phyloP scores from a whole-genome alignment of 805 yeast species.

The Starmerella potacharoeniae region DNA sequence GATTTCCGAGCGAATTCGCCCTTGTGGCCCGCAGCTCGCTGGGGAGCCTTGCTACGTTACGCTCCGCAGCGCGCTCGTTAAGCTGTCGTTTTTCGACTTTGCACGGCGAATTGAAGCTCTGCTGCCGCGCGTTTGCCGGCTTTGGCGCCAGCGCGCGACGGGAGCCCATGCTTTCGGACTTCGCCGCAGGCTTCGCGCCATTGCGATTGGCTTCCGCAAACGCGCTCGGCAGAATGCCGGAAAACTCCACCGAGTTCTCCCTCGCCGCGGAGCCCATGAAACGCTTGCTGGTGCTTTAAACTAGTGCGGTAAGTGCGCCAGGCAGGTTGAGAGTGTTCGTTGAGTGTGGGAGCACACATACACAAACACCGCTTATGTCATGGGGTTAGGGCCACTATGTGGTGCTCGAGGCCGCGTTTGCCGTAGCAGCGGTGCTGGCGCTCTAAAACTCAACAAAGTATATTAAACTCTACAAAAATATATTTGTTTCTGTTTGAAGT shows the following conservation, averaged over 20 bases:
- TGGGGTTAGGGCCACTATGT: no score
- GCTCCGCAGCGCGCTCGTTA: background rate
- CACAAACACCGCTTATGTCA: no score
- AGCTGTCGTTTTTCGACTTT: background rate
- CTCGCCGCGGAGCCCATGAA: conserved; percentile 10
- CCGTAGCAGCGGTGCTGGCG: no score
- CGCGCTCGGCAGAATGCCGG: background rate
- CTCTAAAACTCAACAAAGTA: no score
- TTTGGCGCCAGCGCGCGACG: conserved; percentile 10
- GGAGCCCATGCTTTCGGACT: background rate
- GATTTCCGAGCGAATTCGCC: background rate
- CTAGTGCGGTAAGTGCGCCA: background rate
- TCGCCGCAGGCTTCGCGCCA: background rate
- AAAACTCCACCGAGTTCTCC: conserved; percentile 10
- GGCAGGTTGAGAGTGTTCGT: no score
- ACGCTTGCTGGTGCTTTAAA: no score
- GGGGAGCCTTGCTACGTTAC: background rate
- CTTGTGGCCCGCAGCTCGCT: background rate
- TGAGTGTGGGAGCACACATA: no score
- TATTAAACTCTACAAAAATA: no score
- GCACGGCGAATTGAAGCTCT: background rate
- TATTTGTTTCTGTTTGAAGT: no score
- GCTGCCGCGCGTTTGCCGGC: conserved; percentile 4
- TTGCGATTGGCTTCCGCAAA: background rate
- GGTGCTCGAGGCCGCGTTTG: no score